Base-by-base conservation (phyloP, 2,329 filamentous ascomycete genomes). In the Thelonectria discophora region DNA sequence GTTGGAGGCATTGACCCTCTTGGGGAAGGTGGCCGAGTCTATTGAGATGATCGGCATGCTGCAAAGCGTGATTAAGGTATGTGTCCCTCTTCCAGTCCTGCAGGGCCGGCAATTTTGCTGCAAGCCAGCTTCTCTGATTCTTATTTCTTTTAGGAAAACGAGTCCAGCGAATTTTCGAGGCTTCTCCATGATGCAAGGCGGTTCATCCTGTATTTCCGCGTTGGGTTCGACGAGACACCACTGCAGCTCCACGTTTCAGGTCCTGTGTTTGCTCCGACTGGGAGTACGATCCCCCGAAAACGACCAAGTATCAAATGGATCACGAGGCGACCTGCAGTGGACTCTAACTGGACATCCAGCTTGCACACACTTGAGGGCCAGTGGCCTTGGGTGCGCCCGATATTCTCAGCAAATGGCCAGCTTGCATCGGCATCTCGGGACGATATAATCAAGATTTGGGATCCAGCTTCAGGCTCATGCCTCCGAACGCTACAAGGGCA, bases 171-270 rank as follows among this genome's bases (percentile, higher is more conserved):
- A n/a, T 3, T 60, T 3, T 56, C 18, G 1, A 40, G 12, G 2
- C 59, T 73, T 18, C 32, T 72, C 3, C 24, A 57, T 18, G 68
- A 73, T 50, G 53, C 61, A 0, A 60, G 18, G 0, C 60, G 69
- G 2, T 69, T 72, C 10, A 39, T 68, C 2, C 30, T 65, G 3
- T 15, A 48, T 2, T 67, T 50, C 30, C 2, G 20, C 5, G 8
- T 13, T 5, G 57, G 60, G 17, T 62, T 69, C n/a, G 49, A 68
- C 15, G 18, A 27, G 10, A 17, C 56, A 0, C 73, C 73, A 5
- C 65, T 74, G 3, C 73, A 75, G 37, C 40, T 72, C 2, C 74
- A 76, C 39, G 54, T 46, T 1, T 74, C 73, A 0, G 67, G 64
- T 0, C 49, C 75, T 1, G 34, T 71, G 0, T 74, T 76, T 40